Percentiles rank a stretch among this genome's conserved stretches.
Evolutionary conservation across 257 asterid species (phyloP).

Genomic region (Asclepias syriaca): DNA sequence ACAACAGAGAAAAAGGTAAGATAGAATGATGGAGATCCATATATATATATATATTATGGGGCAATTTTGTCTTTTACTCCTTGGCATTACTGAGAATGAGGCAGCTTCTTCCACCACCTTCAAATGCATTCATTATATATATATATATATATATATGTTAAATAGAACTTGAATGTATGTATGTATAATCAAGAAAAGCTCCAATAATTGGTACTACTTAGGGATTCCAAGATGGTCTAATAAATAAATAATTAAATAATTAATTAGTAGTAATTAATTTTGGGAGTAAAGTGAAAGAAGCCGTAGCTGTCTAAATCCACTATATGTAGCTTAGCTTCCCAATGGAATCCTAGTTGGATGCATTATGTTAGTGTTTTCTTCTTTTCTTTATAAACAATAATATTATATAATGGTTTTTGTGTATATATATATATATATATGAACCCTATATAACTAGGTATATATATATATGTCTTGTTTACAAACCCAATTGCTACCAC

Average conservation of each 20-base stretch:
- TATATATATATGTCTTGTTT: neutral
- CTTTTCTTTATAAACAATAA: neutral
- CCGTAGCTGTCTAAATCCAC: conserved; percentile 11
- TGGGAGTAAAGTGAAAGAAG: neutral
- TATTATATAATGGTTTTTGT: neutral
- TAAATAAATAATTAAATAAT: too few relatives aligned
- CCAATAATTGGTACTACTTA: conserved; percentile 12
- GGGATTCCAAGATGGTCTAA: conserved; percentile 1
- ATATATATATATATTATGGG: neutral
- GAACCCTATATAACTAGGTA: too few relatives aligned
- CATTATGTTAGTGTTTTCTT: conserved; percentile 9
- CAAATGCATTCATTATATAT: neutral
- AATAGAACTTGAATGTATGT: too few relatives aligned
- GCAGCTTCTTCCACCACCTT: conserved; percentile 6
- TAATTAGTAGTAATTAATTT: neutral
- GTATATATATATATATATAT: neutral
- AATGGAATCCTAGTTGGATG: conserved; percentile 34
- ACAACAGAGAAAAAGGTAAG: conserved; percentile 12
- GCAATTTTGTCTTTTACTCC: conserved; percentile 16
- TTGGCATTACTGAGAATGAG: conserved; percentile 7
- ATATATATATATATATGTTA: too few relatives aligned
- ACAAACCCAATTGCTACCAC: neutral
- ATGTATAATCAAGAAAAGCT: neutral
- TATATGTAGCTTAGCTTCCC: neutral
- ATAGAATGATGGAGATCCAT: conserved; percentile 11